These are phyloP conservation scores for Cyclocybe aegerita DNA, from an alignment of 768 basidiomycete genomes.

Conservation along the genomic window DNA sequence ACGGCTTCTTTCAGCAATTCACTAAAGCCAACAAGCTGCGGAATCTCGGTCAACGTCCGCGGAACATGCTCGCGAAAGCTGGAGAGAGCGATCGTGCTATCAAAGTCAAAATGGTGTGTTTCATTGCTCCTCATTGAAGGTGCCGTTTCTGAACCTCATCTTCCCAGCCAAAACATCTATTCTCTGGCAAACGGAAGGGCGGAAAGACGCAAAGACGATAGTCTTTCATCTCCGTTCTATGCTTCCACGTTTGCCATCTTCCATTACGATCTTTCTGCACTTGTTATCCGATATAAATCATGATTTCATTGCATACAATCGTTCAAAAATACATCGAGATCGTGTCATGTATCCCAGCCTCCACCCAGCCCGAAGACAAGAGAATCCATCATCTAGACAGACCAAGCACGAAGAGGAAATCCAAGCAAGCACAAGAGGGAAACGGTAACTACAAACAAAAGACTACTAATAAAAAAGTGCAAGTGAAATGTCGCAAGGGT, in stretches of 20 bases:
- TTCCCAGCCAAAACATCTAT: constrained; percentile 80
- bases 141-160: constrained; percentile 6
- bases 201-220: constrained; percentile 82
- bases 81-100: constrained; percentile 88
- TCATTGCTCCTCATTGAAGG: constrained; percentile 1
- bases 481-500: background rate
- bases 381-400: constrained; percentile 21
- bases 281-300: background rate
- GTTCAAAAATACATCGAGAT: too few relatives aligned
- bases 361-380: too few relatives aligned
- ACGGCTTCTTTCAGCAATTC: constrained; percentile 54
- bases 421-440: constrained; percentile 4
- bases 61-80: constrained; percentile 87
- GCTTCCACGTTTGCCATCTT: constrained; percentile 5
- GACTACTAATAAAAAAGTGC: constrained; percentile 5
- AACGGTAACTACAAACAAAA: constrained; percentile 1
- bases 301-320: too few relatives aligned
- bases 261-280: constrained; percentile 11
- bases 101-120: constrained; percentile 75
- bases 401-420: constrained; percentile 5
- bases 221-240: constrained; percentile 14
- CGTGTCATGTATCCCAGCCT: too few relatives aligned
- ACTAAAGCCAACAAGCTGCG: constrained; percentile 79
- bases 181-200: constrained; percentile 79
- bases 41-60: constrained; percentile 82